phyloP scores from a whole-genome alignment of 257 asterid genomes.

The Lavandula angustifolia region DNA sequence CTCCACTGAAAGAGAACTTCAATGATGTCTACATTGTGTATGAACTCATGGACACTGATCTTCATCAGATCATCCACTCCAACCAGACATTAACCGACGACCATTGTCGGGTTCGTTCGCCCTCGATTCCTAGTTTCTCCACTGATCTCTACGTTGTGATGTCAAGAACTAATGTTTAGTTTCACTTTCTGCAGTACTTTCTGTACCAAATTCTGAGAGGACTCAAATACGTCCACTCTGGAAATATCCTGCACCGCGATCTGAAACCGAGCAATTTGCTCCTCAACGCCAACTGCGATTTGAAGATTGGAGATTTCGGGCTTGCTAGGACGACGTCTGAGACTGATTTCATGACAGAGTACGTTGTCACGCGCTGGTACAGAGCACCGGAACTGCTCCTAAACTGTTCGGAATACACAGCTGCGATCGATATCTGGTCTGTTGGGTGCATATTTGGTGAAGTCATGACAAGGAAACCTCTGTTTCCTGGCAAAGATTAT shows the following conservation, averaged over 20 bases:
- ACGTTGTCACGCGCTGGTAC: conserved; percentile 98
- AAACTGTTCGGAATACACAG: conserved; percentile 96
- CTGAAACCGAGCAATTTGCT: conserved; percentile 91
- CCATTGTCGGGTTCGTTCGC: conserved; percentile 96
- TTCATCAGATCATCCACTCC: conserved; percentile 92
- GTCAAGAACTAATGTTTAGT: not conserved
- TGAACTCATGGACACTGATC: conserved; percentile 99
- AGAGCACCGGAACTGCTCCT: conserved; percentile 95
- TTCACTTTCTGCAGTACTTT: conserved; percentile 69
- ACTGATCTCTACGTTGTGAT: too few relatives aligned
- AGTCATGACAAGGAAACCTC: conserved; percentile 86
- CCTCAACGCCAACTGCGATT: conserved; percentile 83
- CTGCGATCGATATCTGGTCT: conserved; percentile 97
- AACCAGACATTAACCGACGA: conserved; percentile 80
- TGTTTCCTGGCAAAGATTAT: conserved; percentile 93
- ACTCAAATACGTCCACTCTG: conserved; percentile 91
- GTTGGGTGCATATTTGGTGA: conserved; percentile 98
- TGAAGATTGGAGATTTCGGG: conserved; percentile 92
- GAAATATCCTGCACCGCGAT: conserved; percentile 92
- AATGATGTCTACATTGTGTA: conserved; percentile 92
- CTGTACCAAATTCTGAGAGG: conserved; percentile 94
- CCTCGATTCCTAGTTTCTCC: conserved; percentile 33
- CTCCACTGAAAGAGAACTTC: conserved; percentile 92
- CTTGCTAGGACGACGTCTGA: conserved; percentile 98
- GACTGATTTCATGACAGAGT: conserved; percentile 98